These are phyloP conservation scores for Fusarium torulosum DNA, from an alignment of 2,329 filamentous ascomycete genomes.

Conservation along the genomic window DNA sequence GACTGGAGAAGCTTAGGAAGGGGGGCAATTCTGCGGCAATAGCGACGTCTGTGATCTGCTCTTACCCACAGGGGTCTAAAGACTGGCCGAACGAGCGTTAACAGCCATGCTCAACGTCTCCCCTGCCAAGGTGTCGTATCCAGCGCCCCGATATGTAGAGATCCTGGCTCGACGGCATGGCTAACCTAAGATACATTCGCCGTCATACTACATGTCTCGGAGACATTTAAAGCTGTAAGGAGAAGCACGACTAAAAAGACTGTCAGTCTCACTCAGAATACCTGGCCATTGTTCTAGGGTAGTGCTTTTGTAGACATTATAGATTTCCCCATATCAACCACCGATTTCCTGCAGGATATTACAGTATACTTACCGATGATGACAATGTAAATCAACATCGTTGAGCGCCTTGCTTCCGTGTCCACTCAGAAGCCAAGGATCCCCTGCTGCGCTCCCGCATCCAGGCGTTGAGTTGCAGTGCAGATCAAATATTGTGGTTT, in stretches of 20 bases:
- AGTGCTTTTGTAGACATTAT: constrained; percentile 1
- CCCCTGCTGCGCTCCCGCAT: constrained; percentile 35
- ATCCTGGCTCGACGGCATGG: constrained; percentile 15
- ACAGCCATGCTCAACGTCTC: constrained; percentile 28
- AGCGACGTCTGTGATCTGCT: constrained; percentile 6
- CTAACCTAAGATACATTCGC: constrained; percentile 23
- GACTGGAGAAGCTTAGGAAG: background rate
- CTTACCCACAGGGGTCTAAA: background rate
- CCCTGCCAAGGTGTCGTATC: constrained; percentile 34
- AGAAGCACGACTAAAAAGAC: constrained; percentile 1
- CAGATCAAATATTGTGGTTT: constrained; percentile 34
- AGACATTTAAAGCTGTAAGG: constrained; percentile 8
- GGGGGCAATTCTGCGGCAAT: background rate
- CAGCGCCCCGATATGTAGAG: constrained; percentile 1
- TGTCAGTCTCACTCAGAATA: constrained; percentile 1
- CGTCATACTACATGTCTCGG: constrained; percentile 8
- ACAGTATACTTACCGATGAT: background rate
- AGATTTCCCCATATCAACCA: constrained; percentile 7
- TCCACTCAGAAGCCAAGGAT: constrained; percentile 22
- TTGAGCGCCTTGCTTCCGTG: constrained; percentile 17
- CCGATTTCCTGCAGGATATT: background rate
- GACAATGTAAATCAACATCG: constrained; percentile 12
- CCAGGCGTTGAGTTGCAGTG: constrained; percentile 39
- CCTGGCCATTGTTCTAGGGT: constrained; percentile 1
- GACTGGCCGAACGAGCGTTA: background rate